Conservation (phyloP, 176 grass and related monocot genomes). For the Pontederia paniculata region DNA sequence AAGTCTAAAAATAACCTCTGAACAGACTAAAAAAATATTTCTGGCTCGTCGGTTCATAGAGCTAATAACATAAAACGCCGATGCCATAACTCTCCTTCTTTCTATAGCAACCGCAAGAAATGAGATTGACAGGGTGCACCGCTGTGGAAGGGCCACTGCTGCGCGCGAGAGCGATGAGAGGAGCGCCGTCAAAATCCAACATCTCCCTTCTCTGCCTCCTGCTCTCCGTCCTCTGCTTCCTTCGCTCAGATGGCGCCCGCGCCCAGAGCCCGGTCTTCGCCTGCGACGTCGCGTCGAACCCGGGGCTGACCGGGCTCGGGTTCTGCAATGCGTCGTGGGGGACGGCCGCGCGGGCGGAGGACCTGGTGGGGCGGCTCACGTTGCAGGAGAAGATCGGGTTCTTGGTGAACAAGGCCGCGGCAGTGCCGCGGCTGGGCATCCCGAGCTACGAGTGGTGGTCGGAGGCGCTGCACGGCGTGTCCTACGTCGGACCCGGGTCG, state of each 20-base stretch:
- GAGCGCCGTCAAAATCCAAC: neutral
- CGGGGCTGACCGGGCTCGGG: neutral
- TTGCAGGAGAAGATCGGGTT: conserved; percentile 38
- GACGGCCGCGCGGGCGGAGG: conserved; percentile 23
- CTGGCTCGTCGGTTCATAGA: too few relatives aligned
- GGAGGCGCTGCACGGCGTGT: conserved; percentile 64
- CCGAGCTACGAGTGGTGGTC: conserved; percentile 76
- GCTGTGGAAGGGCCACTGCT: too few relatives aligned
- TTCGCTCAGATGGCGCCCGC: neutral
- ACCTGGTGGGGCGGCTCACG: conserved; percentile 50
- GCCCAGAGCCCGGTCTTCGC: conserved; percentile 27
- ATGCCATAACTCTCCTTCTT: too few relatives aligned
- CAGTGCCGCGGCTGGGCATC: conserved; percentile 36
- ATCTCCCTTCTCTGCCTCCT: neutral
- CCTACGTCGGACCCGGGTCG: conserved; percentile 39
- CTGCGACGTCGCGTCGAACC: conserved; percentile 28
- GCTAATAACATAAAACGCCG: too few relatives aligned
- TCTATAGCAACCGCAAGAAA: too few relatives aligned
- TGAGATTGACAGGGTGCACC: too few relatives aligned
- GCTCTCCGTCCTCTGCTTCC: neutral
- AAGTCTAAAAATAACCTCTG: too few relatives aligned
- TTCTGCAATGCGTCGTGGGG: conserved; percentile 36
- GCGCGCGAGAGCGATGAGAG: neutral
- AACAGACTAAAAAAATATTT: too few relatives aligned
- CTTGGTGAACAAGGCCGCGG: conserved; percentile 32